A percentile compares a stretch with the other conserved stretches of the same genome.
These are phyloP conservation scores for Dillenia turbinata DNA, from an alignment of 164 flowering plant genomes.

Conservation along the genomic window DNA sequence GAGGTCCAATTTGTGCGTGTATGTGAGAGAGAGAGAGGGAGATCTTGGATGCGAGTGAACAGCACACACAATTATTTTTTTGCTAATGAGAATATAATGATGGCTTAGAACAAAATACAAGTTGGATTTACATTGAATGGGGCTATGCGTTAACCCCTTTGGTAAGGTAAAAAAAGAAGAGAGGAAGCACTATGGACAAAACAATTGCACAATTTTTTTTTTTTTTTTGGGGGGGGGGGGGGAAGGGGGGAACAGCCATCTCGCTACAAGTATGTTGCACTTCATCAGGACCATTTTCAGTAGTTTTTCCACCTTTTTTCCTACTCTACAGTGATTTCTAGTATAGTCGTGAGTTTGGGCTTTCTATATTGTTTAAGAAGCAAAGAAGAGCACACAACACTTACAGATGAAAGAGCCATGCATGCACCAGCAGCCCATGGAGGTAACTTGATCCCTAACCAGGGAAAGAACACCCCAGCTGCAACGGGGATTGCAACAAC, in stretches of 20 bases:
- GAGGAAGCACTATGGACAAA: background rate
- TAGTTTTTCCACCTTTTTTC: no score
- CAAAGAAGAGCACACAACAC: constrained; percentile 97
- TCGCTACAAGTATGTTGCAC: background rate
- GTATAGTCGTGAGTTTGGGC: constrained; percentile 84
- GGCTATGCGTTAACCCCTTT: background rate
- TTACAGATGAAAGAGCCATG: constrained; percentile 96
- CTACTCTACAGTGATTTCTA: constrained; percentile 85
- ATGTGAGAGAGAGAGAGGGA: no score
- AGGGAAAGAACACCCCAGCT: constrained; percentile 86
- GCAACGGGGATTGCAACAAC: constrained; percentile 86
- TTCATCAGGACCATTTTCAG: background rate
- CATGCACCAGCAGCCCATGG: constrained; percentile 99
- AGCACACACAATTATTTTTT: no score
- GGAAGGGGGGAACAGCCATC: background rate
- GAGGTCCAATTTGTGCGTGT: no score
- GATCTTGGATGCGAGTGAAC: no score
- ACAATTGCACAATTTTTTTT: background rate
- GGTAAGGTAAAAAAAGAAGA: background rate
- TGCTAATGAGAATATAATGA: no score
- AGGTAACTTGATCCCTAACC: constrained; percentile 55
- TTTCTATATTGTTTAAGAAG: constrained; percentile 79
- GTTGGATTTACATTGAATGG: constrained; percentile 3
- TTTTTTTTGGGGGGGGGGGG: background rate
- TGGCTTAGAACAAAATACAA: no score